Evolutionary conservation across 768 basidiomycete species (phyloP), one percentile per base, ranked within the genome.

Genomic region (Terana coerulea): DNA sequence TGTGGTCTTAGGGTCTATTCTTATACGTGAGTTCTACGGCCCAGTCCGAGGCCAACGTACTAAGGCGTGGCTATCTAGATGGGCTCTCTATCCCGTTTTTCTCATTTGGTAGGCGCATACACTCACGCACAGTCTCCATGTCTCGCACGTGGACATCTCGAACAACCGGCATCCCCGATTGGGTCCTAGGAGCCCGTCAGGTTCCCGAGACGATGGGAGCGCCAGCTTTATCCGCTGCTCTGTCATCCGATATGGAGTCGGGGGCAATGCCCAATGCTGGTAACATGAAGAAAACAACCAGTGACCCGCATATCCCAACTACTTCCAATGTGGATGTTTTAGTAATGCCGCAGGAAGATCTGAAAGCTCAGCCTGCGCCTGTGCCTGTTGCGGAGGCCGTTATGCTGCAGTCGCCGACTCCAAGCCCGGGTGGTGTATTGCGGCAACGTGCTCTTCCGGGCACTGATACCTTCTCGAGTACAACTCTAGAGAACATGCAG

Each of bases 1-100:
- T 64, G 70, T 95, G 39, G 92, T 98, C 2, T 73, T 98, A 1
- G 76, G 81, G 4, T 97, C 93, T 2, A 92, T 97, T 60, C 69
- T 95, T 59, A 77, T 84, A 47, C 91, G 89, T 90, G 66, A 60
- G 85, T 65, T 36, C 21, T 30, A 41, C n/a, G 12, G 5, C n/a
- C 29, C 35, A 34, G 17, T 33, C 43, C n/a, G 12, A 15, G 24
- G 12, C 17, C 33, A 10, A 34, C 33, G n/a, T n/a, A 34, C 33
- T n/a, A 10, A 34, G n/a, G n/a, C n/a, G 33, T 34, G 5, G 19
- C 2, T 25, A n/a, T n/a, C 12, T 45, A 86, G 84, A 86, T 61
- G 84, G 84, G 19, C 67, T 87, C 12, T 86, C 84, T 9, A 86
- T 87, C 41, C 83, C 84, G 2, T 80, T 81, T 66, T 84, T 86